phyloP scores from a whole-genome alignment of 2,329 filamentous ascomycete species.

The Colletotrichum sidae region DNA sequence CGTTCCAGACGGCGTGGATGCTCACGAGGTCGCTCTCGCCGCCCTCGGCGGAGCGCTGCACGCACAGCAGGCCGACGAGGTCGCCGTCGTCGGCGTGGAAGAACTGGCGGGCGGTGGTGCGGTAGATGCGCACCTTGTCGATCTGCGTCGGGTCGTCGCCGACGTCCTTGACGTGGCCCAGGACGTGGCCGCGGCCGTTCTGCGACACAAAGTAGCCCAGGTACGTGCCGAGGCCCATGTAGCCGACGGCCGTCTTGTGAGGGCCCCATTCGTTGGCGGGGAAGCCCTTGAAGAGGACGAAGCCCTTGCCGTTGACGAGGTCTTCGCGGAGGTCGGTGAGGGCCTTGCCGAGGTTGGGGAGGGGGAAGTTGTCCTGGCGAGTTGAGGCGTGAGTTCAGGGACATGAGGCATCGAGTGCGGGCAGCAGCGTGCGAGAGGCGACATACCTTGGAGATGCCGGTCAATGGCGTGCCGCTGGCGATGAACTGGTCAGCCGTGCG shows the following conservation, averaged over 20 bases:
- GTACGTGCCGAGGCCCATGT: constrained; percentile 89
- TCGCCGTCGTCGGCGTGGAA: constrained; percentile 89
- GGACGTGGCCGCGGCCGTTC: constrained; percentile 85
- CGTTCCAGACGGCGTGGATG: constrained; percentile 85
- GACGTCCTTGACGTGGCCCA: constrained; percentile 90
- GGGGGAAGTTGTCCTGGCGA: constrained; percentile 55
- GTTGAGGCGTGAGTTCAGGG: background rate
- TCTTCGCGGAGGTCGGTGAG: constrained; percentile 53
- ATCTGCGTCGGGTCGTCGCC: constrained; percentile 85
- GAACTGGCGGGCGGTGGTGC: constrained; percentile 86
- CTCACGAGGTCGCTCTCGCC: constrained; percentile 87
- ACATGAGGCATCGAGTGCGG: background rate
- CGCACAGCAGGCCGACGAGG: constrained; percentile 85
- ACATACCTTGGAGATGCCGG: constrained; percentile 65
- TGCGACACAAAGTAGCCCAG: constrained; percentile 90
- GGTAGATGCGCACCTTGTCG: constrained; percentile 89
- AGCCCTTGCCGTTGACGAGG: constrained; percentile 83
- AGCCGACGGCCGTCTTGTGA: constrained; percentile 86
- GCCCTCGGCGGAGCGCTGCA: constrained; percentile 81
- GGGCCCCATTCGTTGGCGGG: constrained; percentile 81
- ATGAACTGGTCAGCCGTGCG: constrained; percentile 77
- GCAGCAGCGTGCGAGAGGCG: accelerated
- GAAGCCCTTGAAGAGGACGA: constrained; percentile 89
- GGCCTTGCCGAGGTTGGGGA: constrained; percentile 52
- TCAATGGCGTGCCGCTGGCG: constrained; percentile 72